phyloP scores from a whole-genome alignment of 2,329 filamentous ascomycete species.

The Neonectria coccinea region DNA sequence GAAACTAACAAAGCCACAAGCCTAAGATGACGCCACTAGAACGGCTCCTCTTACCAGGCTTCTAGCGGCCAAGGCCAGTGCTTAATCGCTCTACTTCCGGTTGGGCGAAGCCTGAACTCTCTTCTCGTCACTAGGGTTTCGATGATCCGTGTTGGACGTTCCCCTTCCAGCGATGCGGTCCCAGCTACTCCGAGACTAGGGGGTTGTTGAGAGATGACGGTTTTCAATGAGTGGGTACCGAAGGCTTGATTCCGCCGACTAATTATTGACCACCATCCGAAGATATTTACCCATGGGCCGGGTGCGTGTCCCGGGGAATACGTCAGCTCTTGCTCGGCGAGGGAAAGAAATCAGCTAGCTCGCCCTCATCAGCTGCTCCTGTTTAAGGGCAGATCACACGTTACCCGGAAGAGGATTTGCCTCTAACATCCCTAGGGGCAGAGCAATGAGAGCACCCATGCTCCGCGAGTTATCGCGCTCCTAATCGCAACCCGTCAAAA shows the following conservation, averaged over 20 bases:
- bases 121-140: background rate
- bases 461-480: background rate
- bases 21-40: constrained; percentile 38
- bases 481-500: background rate
- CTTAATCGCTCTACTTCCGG: constrained; percentile 9
- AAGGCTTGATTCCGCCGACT: constrained; percentile 1
- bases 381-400: background rate
- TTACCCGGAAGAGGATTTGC: background rate
- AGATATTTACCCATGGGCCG: background rate
- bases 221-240: background rate
- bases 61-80: background rate
- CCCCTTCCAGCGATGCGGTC: background rate
- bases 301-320: background rate
- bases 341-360: background rate
- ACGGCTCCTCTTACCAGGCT: constrained; percentile 4
- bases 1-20: constrained; percentile 22
- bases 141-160: constrained; percentile 12
- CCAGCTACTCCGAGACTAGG: background rate
- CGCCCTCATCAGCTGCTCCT: background rate
- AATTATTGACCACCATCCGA: background rate
- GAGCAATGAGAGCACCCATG: background rate
- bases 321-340: background rate
- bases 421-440: background rate
- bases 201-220: constrained; percentile 6
- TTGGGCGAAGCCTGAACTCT: background rate